These are phyloP conservation scores for Mortierella hygrophila DNA, from an alignment of 192 early-diverging fungal species.

Conservation along the genomic window DNA sequence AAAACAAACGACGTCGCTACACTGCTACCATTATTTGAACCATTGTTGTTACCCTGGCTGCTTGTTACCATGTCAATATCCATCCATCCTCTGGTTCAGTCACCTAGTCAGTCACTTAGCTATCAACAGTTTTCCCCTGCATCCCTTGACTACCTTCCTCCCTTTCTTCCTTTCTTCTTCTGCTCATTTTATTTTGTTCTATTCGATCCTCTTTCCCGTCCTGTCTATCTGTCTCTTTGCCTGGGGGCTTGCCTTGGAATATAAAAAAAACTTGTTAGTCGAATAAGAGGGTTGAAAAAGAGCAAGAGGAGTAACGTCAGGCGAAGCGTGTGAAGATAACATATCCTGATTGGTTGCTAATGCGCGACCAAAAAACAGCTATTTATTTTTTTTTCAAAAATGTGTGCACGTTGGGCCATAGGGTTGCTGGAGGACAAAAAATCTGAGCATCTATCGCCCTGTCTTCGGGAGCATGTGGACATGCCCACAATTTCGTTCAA, in stretches of 20 bases:
- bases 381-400: neutral
- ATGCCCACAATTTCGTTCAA: neutral
- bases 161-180: neutral
- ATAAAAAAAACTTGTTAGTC: neutral
- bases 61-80: too few species aligned
- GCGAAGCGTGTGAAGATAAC: conserved; percentile 36
- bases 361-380: neutral
- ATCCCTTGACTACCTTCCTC: too few species aligned
- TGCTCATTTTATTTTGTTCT: neutral
- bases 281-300: too few species aligned
- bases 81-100: too few species aligned
- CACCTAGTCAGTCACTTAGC: too few species aligned
- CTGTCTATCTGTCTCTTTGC: too few species aligned
- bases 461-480: neutral
- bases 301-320: neutral
- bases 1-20: too few species aligned
- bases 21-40: too few species aligned
- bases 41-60: too few species aligned
- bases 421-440: neutral
- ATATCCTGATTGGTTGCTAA: conserved; percentile 26
- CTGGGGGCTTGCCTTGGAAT: neutral
- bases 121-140: too few species aligned
- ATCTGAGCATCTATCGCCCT: neutral
- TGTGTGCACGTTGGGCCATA: too few species aligned
- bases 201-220: conserved; percentile 2